A percentile compares a stretch with the other conserved stretches of the same genome.
These are phyloP conservation scores for Geotrichum australiense DNA, from an alignment of 1,139 yeast genomes.

Conservation along the genomic window DNA sequence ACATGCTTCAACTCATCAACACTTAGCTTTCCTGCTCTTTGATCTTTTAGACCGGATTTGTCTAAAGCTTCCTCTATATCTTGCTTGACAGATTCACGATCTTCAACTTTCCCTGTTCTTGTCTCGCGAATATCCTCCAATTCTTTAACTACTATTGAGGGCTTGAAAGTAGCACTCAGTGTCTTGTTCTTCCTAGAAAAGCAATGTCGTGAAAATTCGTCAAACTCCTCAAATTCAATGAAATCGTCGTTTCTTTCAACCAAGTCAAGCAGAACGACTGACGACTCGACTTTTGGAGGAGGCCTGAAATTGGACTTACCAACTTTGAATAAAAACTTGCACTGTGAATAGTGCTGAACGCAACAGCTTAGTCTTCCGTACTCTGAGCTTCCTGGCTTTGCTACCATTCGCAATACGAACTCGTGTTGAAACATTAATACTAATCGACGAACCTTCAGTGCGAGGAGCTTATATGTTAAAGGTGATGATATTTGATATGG, in stretches of 20 bases:
- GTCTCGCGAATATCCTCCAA: conserved; percentile 75
- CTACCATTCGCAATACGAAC: conserved; percentile 83
- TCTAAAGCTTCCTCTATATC: conserved; percentile 44
- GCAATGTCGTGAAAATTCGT: conserved; percentile 81
- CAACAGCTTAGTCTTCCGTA: conserved; percentile 92
- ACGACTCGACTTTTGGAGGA: conserved; percentile 96
- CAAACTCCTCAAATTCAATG: conserved; percentile 75
- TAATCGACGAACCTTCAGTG: conserved; percentile 87
- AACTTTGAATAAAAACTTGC: conserved; percentile 92
- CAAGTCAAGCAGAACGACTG: conserved; percentile 79
- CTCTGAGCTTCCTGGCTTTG: conserved; percentile 88
- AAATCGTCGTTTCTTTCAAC: not conserved
- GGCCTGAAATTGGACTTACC: conserved; percentile 95
- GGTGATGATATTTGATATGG: conserved; percentile 98
- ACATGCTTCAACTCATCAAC: conserved; percentile 87
- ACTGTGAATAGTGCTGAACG: conserved; percentile 97
- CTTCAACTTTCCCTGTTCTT: not conserved
- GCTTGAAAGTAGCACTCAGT: conserved; percentile 87
- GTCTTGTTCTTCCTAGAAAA: conserved; percentile 93
- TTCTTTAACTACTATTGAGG: conserved; percentile 68
- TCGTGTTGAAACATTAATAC: conserved; percentile 97
- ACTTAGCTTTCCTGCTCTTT: conserved; percentile 89
- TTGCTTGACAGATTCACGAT: conserved; percentile 35
- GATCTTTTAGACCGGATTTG: conserved; percentile 65
- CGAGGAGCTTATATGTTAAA: conserved; percentile 80